Evolutionary conservation across 1,139 yeast genomes (phyloP), one percentile per base, ranked within the genome.

Genomic region (Sugiyamaella neomexicana): DNA sequence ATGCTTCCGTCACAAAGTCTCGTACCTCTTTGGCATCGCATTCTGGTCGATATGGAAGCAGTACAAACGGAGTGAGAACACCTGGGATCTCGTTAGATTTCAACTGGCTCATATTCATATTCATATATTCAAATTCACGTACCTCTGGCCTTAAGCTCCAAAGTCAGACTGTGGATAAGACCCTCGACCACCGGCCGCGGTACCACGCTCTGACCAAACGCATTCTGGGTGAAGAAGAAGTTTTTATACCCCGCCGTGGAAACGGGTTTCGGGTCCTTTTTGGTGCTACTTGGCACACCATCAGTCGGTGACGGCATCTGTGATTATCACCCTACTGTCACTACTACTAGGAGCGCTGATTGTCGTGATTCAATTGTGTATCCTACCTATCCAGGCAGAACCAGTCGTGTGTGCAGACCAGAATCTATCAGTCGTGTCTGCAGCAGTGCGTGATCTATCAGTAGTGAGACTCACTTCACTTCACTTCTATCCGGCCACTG

Each of bases 141-240:
- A 65, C 70, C 72, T 55, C 71, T 60, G 5, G 67, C 68, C 51
- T 70, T 68, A 50, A 67, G 60, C 52, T 66, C 71, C 46, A 60
- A 47, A 50, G 74, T 53, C 55, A 66, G 57, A 43, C 63, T 52
- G 58, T 60, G 62, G 71, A 71, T 54, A 29, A 67, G 56, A 43
- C 66, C 69, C 23, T 60, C 59, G 9, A 65, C 59, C 17, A 66
- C 61, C 1, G 67, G 67, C 16, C 70, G 60, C 7, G 71, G 70
- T 3, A 67, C 50, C 12, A 58, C 60, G 20, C 60, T 52, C 50
- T 59, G 56, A 13, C 49, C 46, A 52, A 61, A 67, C 13, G 66
- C 65, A 36, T 61, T 61, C 41, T 63, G 65, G 4, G 68, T 58
- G 59, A 65, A 61, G 42, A 60, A 60, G 53, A 66, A 67, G 60